Conservation (phyloP, 768 basidiomycete species). For the Calocera cornea region DNA sequence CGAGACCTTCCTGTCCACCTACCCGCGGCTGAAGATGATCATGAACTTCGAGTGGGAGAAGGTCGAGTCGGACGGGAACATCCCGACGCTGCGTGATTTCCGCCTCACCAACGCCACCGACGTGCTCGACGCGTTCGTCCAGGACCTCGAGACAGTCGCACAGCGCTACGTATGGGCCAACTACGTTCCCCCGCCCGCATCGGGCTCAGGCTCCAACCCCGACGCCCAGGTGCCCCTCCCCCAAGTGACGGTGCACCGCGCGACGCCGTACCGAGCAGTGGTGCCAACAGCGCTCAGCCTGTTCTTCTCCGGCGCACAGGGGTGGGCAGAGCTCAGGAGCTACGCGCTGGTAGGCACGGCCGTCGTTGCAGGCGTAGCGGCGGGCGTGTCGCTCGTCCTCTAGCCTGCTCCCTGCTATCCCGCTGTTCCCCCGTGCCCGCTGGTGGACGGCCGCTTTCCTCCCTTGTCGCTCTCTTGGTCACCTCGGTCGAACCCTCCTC, state of each 20-base stretch:
- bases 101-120: constrained; percentile 16
- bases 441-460: too few relatives aligned
- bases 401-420: not conserved
- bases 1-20: constrained; percentile 13
- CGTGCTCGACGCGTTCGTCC: constrained; percentile 12
- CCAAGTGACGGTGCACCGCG: not conserved
- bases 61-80: constrained; percentile 13
- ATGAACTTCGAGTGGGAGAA: constrained; percentile 24
- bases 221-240: not conserved
- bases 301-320: not conserved
- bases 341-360: not conserved
- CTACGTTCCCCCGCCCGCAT: constrained; percentile 9
- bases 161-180: constrained; percentile 16
- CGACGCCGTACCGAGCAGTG: not conserved
- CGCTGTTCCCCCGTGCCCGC: too few relatives aligned
- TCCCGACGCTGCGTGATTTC: constrained; percentile 11
- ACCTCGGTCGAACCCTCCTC: too few relatives aligned
- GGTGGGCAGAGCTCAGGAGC: not conserved
- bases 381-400: not conserved
- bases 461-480: too few relatives aligned
- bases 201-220: constrained; percentile 9
- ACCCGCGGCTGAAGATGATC: constrained; percentile 19
- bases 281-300: not conserved
- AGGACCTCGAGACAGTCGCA: constrained; percentile 13
- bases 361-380: not conserved